Base-by-base conservation (phyloP, 768 basidiomycete species). In the Hydnomerulius pinastri region DNA sequence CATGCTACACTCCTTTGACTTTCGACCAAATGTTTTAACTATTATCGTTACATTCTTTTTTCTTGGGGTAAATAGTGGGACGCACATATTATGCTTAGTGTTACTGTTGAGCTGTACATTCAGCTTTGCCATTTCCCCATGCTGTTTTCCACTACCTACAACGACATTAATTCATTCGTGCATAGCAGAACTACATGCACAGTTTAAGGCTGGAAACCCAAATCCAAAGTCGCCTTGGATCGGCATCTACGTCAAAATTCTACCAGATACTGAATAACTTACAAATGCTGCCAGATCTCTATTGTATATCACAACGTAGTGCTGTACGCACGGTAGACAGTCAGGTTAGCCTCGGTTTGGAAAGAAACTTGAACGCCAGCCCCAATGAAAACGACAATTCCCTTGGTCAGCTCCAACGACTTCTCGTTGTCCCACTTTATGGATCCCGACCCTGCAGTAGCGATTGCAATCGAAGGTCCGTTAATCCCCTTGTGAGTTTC, bases 401-500 rank as follows among this genome's bases (percentile, higher is more conserved):
- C 96, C 32, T 77, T 62, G 15, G 68, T 67, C 15, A 86, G 53
- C 4, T 74, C 69, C 46, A 88, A 47, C 8, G 55, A 57, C 39
- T 67, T 68, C 48, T 48, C 70, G 4, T 60, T 62, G 11, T 61
- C 71, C 85, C 84, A 90, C 23, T 42, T 57, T 2, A 91, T 64
- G 24, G 56, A 62, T 0, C 90, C 92, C 1, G 59, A 63, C 0
- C 93, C 92, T 18, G 77, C 75, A 0, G 89, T 92, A 13, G 87
- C 81, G 50, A 98, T 86, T 10, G 78, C 73, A 33, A 99, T 77
- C 62, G 92, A 95, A 6, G 97, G 97, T 0, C 96, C 97, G 0
- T 81, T 78, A 9, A 98, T 66, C 7, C 77, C 69, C 10, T 71
- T 71, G 57, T 95, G 91, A 17, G 53, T 65, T 64, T 87, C 85